These are phyloP conservation scores for Apiospora pterosperma DNA, from an alignment of 2,329 filamentous ascomycete species.

Conservation along the genomic window DNA sequence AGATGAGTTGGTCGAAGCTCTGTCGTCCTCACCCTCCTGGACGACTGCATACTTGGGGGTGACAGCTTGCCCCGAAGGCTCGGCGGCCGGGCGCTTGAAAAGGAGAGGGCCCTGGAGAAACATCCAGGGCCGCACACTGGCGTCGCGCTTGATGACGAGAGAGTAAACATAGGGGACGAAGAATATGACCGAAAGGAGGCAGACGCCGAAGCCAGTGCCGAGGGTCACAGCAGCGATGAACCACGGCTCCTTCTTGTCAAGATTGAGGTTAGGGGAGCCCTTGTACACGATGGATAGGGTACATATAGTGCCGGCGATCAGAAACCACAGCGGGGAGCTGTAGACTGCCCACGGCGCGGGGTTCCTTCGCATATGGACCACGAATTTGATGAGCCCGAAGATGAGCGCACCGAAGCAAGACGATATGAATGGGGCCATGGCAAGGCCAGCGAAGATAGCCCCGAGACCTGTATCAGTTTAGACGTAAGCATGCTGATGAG, in stretches of 20 bases:
- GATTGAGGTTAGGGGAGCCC: conserved; percentile 65
- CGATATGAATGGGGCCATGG: conserved; percentile 67
- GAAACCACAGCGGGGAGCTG: conserved; percentile 73
- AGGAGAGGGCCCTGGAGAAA: conserved; percentile 62
- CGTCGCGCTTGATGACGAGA: conserved; percentile 66
- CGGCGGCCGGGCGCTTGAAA: conserved; percentile 53
- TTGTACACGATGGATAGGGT: conserved; percentile 79
- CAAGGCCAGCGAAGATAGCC: conserved; percentile 68
- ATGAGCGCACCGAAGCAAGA: conserved; percentile 63
- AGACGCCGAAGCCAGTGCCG: conserved; percentile 59
- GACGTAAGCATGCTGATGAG: neutral
- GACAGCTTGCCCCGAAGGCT: conserved; percentile 48
- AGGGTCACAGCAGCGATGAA: conserved; percentile 68
- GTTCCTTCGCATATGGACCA: conserved; percentile 69
- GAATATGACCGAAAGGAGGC: conserved; percentile 60
- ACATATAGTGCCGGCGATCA: conserved; percentile 70
- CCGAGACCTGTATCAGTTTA: conserved; percentile 55
- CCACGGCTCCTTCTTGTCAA: conserved; percentile 63
- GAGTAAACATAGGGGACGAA: conserved; percentile 70
- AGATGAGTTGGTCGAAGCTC: conserved; percentile 15
- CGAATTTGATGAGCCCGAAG: conserved; percentile 68
- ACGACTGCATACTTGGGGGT: conserved; percentile 78
- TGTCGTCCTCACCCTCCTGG: conserved; percentile 59
- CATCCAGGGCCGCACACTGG: conserved; percentile 60
- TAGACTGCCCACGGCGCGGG: conserved; percentile 71